These are phyloP conservation scores for Dentipellis fragilis DNA, from an alignment of 768 basidiomycete species.

Conservation along the genomic window DNA sequence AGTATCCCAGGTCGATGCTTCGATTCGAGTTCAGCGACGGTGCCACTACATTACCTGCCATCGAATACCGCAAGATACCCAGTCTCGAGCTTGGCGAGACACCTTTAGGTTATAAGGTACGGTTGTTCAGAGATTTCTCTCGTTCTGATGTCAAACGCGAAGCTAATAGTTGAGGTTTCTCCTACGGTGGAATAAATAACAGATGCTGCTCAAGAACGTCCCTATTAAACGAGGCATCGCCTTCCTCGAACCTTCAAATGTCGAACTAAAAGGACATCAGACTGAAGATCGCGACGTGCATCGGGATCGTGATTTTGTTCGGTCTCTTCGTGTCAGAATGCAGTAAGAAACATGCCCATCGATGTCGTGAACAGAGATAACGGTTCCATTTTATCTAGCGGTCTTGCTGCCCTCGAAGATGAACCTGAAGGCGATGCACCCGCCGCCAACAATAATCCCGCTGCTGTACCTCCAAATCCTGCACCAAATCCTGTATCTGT, in stretches of 20 bases:
- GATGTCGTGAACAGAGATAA: no score
- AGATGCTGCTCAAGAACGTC: conserved; percentile 68
- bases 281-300: conserved; percentile 55
- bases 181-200: not conserved
- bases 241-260: conserved; percentile 63
- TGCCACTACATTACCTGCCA: conserved; percentile 50
- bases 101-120: conserved; percentile 75
- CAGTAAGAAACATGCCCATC: conserved; percentile 34
- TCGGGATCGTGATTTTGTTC: conserved; percentile 50
- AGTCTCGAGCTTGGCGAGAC: conserved; percentile 66
- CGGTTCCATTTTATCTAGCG: not conserved
- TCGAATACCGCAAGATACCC: conserved; percentile 66
- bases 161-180: not conserved
- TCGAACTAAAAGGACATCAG: conserved; percentile 48
- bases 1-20: conserved; percentile 76
- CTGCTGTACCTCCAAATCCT: no score
- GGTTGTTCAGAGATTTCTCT: not conserved
- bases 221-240: conserved; percentile 60
- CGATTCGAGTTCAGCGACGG: conserved; percentile 74
- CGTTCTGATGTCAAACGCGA: not conserved
- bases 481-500: not conserved
- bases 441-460: not conserved
- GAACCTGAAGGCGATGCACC: not conserved
- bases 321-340: conserved; percentile 49
- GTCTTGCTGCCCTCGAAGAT: not conserved